Evolutionary conservation across 176 grass and related monocot species (phyloP).

Genomic region (Aegilops longissima): DNA sequence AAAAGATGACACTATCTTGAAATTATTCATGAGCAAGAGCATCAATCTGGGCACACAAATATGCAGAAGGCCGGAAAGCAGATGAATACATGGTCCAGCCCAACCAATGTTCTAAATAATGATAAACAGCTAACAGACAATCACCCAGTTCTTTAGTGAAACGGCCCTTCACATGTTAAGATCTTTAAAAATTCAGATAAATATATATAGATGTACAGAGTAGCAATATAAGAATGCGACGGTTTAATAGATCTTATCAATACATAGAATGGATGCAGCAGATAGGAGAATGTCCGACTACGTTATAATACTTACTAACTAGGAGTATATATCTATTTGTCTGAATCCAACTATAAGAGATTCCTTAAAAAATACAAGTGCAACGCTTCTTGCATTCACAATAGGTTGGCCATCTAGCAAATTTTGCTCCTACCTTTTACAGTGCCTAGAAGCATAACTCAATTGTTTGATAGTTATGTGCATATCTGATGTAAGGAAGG

Average conservation of each 20-base stretch:
- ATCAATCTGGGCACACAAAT: background rate
- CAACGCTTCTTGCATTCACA: background rate
- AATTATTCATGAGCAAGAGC: constrained; percentile 3
- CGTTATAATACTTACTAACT: background rate
- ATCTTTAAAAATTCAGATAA: background rate
- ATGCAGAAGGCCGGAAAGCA: background rate
- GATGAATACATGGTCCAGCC: background rate
- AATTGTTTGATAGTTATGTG: background rate
- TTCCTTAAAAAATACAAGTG: background rate
- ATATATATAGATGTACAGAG: background rate
- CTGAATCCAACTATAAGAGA: constrained; percentile 2
- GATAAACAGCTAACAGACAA: background rate
- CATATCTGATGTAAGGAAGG: background rate
- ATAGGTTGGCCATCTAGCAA: background rate
- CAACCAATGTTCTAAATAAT: background rate
- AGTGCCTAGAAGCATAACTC: background rate
- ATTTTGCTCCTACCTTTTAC: background rate
- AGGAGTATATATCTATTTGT: background rate
- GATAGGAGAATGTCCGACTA: background rate
- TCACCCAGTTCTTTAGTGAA: background rate
- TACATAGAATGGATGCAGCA: background rate
- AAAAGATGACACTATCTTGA: constrained; percentile 8
- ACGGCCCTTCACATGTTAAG: background rate
- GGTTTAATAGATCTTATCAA: background rate
- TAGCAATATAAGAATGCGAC: background rate